Evolutionary conservation across 177 flowering plant species (phyloP), one percentile per base, ranked within the genome.

Genomic region (Telopea speciosissima): DNA sequence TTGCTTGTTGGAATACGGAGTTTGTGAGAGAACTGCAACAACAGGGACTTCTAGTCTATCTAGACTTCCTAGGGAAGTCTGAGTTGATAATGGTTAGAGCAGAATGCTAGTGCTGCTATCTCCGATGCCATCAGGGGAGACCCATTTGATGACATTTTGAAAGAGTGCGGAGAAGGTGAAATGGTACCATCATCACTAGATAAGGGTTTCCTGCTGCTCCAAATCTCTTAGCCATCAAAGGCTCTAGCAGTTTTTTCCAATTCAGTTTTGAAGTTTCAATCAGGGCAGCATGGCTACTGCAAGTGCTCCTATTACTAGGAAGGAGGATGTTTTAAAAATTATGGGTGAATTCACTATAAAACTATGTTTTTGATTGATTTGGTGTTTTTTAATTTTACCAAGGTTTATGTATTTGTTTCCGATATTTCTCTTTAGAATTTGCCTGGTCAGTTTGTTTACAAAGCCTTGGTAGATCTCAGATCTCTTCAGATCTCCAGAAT

Each of bases 231-330:
- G 73, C 73, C 78, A 73, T 75, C 73, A n/a, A 70, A 77, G 70
- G 72, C 64, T 66, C 33, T 28, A 5, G 45, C 45, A 5, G n/a
- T n/a, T 22, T 28, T 44, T 40, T 45, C 72, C 63, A 28, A 22
- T 17, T 31, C 33, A 19, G 71, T 69, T 60, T 73, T 67, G 42
- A 66, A 70, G 61, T 59, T 63, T 5, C 75, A 85, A 85, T 82
- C 85, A 68, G 69, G 76, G 73, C 76, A 70, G 85, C 88, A 96
- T 96, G 99, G 97, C 99, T 79, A 92, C 99, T 24, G 98, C 99
- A 14, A 96, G 77, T 79, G 99, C 99, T 61, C 99, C 98, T 72
- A 93, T 96, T 85, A 76, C 92, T 75, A 96, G 93, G 99, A 90
- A 84, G 69, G 99, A 96, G 79, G 87, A 88, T 31, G 3, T 31